These are phyloP conservation scores for Clathrospora elynae DNA, from an alignment of 2,329 filamentous ascomycete species.

Conservation along the genomic window DNA sequence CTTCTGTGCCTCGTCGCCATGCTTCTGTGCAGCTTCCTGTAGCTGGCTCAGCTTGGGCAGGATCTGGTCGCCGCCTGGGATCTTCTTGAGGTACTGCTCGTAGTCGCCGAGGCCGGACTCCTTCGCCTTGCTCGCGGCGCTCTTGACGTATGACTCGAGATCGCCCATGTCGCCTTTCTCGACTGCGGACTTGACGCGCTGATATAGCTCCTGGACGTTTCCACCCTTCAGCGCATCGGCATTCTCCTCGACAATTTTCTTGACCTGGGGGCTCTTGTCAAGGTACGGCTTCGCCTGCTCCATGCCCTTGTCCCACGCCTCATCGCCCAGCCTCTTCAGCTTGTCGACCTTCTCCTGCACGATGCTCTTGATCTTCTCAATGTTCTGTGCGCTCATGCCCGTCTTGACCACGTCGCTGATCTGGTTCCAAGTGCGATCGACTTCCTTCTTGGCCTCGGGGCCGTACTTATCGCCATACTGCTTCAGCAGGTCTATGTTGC, in stretches of 20 bases:
- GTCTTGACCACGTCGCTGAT: slow-evolving; percentile 66
- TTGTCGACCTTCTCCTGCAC: slow-evolving; percentile 72
- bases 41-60: slow-evolving; percentile 69
- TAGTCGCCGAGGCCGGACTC: slow-evolving; percentile 56
- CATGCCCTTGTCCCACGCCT: slow-evolving; percentile 73
- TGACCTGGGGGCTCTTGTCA: slow-evolving; percentile 77
- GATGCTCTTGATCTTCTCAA: slow-evolving; percentile 61
- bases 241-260: slow-evolving; percentile 74
- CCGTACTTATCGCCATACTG: slow-evolving; percentile 71
- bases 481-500: slow-evolving; percentile 70
- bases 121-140: slow-evolving; percentile 65
- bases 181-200: slow-evolving; percentile 65
- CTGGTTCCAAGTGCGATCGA: slow-evolving; percentile 72
- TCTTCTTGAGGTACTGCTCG: slow-evolving; percentile 67
- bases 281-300: slow-evolving; percentile 73
- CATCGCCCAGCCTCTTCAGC: slow-evolving; percentile 69
- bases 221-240: slow-evolving; percentile 69
- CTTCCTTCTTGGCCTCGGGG: slow-evolving; percentile 76
- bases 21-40: slow-evolving; percentile 67
- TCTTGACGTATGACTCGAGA: slow-evolving; percentile 65
- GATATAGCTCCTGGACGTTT: slow-evolving; percentile 67
- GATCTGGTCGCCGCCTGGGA: slow-evolving; percentile 68
- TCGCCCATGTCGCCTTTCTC: slow-evolving; percentile 65
- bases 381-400: slow-evolving; percentile 64
- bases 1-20: slow-evolving; percentile 71